Base-by-base conservation (phyloP, 192 early-diverging fungal species). In the Mortierella antarctica region DNA sequence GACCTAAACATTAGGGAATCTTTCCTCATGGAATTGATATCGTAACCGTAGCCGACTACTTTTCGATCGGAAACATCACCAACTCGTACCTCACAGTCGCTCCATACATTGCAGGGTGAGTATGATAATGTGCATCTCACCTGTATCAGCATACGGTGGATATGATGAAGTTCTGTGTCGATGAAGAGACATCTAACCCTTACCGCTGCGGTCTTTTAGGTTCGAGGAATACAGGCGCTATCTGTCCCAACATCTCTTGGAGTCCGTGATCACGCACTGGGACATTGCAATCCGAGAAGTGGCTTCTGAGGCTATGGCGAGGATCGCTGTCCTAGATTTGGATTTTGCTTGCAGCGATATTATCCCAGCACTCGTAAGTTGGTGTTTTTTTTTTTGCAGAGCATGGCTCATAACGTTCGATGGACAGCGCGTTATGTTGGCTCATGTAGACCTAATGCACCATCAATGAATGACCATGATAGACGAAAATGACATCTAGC, bases 21-120 rank as follows among this genome's bases (percentile, higher is more conserved):
- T 98, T 99, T 63, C 96, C 98, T 31, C 93, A 95, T 82, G 98
- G 98, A 0, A 97, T 99, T 65, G 88, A 94, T 8, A 93, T 99
- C 64, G 89, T 98, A 49, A 95, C 93, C 54, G 84, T 88, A 39
- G 96, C 96, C 0, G 97, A 99, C 80, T 99, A 96, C 83, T 97
- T 96, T 83, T 88, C 92, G 5, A 86, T 99, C 0, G 95, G 98
- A 47, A 97, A 93, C 62, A 89, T 93, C 59, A 91, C 72, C 62
- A 90, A 89, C 57, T 85, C 95, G 1, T 98, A 91, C 71, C 67
- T 95, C 47, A 85, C 85, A 10, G 89, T 96, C 14, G 91, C 92
- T 15, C 78, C 89, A 2, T 83, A 84, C 31, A 91, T 99, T 50
- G 94, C 95, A 23, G 82, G 86, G 92, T 93, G 86, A 2, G 31